Evolutionary conservation across 495 filamentous ascomycete genomes (phyloP).

Genomic region (Stereocaulon alpinum): DNA sequence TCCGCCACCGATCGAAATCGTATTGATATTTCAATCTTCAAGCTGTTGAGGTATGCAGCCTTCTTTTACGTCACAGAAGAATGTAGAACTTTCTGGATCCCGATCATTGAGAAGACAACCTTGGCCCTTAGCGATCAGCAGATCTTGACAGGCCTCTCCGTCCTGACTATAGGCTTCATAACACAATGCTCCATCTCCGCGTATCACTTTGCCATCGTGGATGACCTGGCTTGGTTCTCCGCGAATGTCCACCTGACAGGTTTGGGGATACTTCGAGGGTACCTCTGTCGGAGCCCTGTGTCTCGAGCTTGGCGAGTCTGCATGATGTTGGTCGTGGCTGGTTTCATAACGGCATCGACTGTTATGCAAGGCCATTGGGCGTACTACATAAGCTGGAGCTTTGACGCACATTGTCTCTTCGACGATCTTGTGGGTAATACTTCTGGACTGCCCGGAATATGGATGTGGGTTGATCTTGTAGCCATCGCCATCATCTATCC

Average conservation of each 20-base stretch:
- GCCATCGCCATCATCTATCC: constrained; percentile 8
- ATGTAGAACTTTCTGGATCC: constrained; percentile 2
- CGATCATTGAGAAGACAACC: constrained; percentile 16
- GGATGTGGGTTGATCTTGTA: constrained; percentile 10
- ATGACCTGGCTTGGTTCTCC: constrained; percentile 28
- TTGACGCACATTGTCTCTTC: constrained; percentile 20
- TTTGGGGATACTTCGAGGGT: constrained; percentile 12
- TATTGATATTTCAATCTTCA: constrained; percentile 7
- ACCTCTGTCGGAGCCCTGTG: background rate
- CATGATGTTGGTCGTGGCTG: constrained; percentile 7
- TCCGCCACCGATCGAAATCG: background rate
- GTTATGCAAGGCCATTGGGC: constrained; percentile 14
- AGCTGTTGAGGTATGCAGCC: background rate
- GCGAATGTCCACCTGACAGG: constrained; percentile 24
- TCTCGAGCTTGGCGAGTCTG: constrained; percentile 8
- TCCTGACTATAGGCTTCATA: constrained; percentile 25
- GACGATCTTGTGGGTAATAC: constrained; percentile 15
- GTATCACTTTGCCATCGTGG: constrained; percentile 31
- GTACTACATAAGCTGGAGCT: constrained; percentile 16
- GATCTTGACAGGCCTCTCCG: constrained; percentile 33
- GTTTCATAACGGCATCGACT: constrained; percentile 1
- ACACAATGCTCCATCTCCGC: constrained; percentile 29
- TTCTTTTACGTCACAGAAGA: background rate
- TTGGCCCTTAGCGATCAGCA: constrained; percentile 36
- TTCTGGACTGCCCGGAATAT: background rate